Percentiles rank a stretch among this genome's conserved stretches.
Evolutionary conservation across 148 eudicot species (phyloP).

Genomic region (Mesembryanthemum crystallinum): DNA sequence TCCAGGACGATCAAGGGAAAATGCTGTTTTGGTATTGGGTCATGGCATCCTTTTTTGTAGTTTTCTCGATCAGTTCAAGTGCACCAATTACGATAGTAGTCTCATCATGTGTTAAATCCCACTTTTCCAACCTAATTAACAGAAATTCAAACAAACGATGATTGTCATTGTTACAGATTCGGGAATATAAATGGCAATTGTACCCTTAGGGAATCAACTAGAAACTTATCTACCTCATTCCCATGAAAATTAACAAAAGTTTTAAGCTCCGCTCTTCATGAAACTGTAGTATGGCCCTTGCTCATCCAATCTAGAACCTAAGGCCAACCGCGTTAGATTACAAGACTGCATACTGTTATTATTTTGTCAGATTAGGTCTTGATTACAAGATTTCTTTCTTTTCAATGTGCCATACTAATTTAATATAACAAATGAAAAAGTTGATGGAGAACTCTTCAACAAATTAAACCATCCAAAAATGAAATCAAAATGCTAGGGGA

Average conservation of each 20-base stretch:
- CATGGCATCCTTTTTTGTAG: slow-evolving; percentile 98
- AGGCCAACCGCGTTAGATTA: slow-evolving; percentile 1
- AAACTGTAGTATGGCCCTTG: slow-evolving; percentile 76
- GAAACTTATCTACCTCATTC: slow-evolving; percentile 64
- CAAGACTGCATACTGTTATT: not conserved
- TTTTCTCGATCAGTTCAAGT: slow-evolving; percentile 88
- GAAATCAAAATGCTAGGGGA: not conserved
- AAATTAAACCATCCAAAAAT: not conserved
- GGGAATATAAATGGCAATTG: not conserved
- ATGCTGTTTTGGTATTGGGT: slow-evolving; percentile 96
- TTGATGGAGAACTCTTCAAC: not conserved
- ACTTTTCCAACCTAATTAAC: slow-evolving; percentile 87
- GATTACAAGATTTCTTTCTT: not conserved
- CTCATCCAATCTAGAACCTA: slow-evolving; percentile 98
- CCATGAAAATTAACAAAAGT: slow-evolving; percentile 96
- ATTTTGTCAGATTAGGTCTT: not conserved
- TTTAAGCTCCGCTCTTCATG: slow-evolving; percentile 93
- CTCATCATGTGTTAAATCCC: slow-evolving; percentile 95
- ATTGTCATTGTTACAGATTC: not conserved
- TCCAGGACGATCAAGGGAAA: slow-evolving; percentile 99
- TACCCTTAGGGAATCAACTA: not conserved
- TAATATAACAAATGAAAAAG: not conserved
- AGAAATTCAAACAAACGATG: slow-evolving; percentile 14
- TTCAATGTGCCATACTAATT: not conserved
- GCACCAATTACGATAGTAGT: slow-evolving; percentile 97